Percentiles rank a stretch among this genome's conserved stretches.
Evolutionary conservation across 495 filamentous ascomycete species (phyloP).

Genomic region (Staphylotrichum tortipilum): DNA sequence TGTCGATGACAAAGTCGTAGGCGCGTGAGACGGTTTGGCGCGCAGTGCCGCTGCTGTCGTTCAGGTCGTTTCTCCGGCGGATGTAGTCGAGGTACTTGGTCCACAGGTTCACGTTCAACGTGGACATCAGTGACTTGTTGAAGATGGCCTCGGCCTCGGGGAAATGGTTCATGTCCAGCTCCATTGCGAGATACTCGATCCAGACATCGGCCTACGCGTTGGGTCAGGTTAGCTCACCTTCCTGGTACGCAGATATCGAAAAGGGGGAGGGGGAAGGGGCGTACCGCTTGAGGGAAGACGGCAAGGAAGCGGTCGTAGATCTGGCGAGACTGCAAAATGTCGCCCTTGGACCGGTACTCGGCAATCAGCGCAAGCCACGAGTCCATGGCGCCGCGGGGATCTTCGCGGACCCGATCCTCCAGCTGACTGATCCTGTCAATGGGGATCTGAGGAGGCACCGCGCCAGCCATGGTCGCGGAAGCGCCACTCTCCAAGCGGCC

Average conservation of each 20-base stretch:
- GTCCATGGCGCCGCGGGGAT: conserved; percentile 81
- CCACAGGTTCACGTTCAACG: conserved; percentile 80
- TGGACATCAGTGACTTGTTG: conserved; percentile 57
- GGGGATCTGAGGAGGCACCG: conserved; percentile 27
- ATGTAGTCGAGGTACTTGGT: conserved; percentile 91
- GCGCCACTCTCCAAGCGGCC: conserved; percentile 1
- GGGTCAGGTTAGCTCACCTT: too few species aligned
- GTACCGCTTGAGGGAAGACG: conserved; percentile 82
- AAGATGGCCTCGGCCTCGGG: conserved; percentile 73
- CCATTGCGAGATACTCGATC: conserved; percentile 78
- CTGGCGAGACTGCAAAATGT: conserved; percentile 69
- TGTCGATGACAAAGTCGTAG: conserved; percentile 84
- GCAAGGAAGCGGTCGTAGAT: conserved; percentile 80
- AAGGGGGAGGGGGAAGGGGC: conserved; percentile 33
- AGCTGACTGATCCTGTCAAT: conserved; percentile 75
- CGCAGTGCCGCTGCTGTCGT: conserved; percentile 65
- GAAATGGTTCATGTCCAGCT: conserved; percentile 72
- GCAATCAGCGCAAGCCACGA: conserved; percentile 82
- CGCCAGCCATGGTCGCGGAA: conserved; percentile 3
- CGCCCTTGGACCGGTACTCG: conserved; percentile 73
- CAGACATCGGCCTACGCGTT: conserved; percentile 76
- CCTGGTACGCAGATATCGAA: too few species aligned
- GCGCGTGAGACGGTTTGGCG: conserved; percentile 68
- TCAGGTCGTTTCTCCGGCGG: conserved; percentile 80
- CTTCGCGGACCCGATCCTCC: conserved; percentile 82